These are phyloP conservation scores for Hymenoscyphus fraxineus DNA, from an alignment of 2,329 filamentous ascomycete species.

Conservation along the genomic window DNA sequence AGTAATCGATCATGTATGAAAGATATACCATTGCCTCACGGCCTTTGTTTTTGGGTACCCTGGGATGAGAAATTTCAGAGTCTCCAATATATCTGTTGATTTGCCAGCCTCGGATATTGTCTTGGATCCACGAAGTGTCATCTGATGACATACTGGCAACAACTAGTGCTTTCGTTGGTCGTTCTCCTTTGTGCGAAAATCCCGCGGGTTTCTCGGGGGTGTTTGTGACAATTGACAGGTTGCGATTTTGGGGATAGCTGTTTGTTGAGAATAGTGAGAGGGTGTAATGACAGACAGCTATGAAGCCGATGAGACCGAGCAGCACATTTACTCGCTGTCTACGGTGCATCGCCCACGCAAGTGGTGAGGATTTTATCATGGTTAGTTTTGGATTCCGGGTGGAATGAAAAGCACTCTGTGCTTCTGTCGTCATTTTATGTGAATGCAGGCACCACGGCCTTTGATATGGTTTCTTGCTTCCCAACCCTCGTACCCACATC, in stretches of 20 bases:
- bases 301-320: background rate
- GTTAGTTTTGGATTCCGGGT: background rate
- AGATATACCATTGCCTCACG: conserved; percentile 27
- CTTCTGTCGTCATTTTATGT: background rate
- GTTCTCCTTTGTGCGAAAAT: background rate
- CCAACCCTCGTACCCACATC: background rate
- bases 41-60: conserved; percentile 47
- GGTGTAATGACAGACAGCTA: background rate
- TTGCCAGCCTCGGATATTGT: conserved; percentile 37
- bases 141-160: conserved; percentile 35
- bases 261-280: background rate
- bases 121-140: conserved; percentile 41
- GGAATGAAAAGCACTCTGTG: background rate
- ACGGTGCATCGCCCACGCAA: background rate
- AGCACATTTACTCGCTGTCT: background rate
- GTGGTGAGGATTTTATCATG: background rate
- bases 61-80: conserved; percentile 35
- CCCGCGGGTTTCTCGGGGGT: background rate
- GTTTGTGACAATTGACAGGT: background rate
- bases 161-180: conserved; percentile 26
- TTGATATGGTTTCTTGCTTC: background rate
- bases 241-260: background rate
- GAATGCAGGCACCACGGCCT: background rate
- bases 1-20: conserved; percentile 60
- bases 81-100: conserved; percentile 23